A percentile compares a stretch with the other conserved stretches of the same genome.
Conservation (phyloP, 345 rosid species). For the Clarkia xantiana region DNA sequence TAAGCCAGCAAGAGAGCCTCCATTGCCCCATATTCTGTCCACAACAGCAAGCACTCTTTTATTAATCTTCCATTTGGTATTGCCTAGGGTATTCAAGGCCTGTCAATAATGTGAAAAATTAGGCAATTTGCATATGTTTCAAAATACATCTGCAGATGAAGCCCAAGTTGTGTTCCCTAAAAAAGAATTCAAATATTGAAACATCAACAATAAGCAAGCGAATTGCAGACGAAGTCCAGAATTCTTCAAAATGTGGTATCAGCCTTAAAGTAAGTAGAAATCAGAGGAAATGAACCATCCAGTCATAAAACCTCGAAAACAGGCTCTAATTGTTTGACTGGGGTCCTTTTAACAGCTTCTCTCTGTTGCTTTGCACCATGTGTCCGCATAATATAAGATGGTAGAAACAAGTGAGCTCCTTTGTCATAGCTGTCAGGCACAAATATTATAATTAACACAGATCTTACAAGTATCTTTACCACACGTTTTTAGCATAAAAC, state of each 20-base stretch:
- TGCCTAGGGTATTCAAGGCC: conserved; percentile 94
- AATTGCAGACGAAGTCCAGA: neutral
- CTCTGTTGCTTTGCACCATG: conserved; percentile 91
- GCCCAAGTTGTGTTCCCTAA: too few relatives aligned
- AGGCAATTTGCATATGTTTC: too few relatives aligned
- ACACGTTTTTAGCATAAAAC: too few relatives aligned
- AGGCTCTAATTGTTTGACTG: conserved; percentile 42
- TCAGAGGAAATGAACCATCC: neutral
- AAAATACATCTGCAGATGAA: too few relatives aligned
- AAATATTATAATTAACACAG: conserved; percentile 7
- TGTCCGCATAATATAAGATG: conserved; percentile 80
- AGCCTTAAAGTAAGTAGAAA: neutral
- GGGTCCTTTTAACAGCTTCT: conserved; percentile 40
- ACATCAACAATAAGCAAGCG: neutral
- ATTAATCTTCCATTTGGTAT: conserved; percentile 87
- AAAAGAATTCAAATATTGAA: neutral
- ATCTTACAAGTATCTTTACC: neutral
- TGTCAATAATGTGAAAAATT: conserved; percentile 9
- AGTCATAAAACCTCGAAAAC: conserved; percentile 63
- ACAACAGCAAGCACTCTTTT: conserved; percentile 65
- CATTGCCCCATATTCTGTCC: conserved; percentile 90
- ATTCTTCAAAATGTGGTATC: neutral
- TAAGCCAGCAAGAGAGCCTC: conserved; percentile 67
- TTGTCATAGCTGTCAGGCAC: conserved; percentile 55
- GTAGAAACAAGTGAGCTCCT: conserved; percentile 80